A percentile compares a stretch with the other conserved stretches of the same genome.
Evolutionary conservation across 2,329 filamentous ascomycete genomes (phyloP).

Genomic region (Ceratocystis huliohia): DNA sequence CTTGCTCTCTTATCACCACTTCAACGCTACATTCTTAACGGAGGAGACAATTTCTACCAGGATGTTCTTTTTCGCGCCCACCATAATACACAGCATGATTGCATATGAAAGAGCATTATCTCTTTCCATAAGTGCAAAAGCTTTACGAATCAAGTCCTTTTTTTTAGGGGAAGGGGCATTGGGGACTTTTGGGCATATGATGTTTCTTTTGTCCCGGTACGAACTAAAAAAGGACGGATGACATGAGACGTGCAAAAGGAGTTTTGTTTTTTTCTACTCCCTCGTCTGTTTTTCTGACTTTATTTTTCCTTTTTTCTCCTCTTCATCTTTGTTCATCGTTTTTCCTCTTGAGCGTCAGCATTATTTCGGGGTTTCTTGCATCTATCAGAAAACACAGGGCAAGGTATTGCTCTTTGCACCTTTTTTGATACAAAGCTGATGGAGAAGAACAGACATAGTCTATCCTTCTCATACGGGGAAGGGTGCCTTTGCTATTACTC

Average conservation of each 20-base stretch:
- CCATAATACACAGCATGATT: not conserved
- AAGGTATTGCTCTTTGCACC: slow-evolving; percentile 21
- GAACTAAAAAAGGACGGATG: not conserved
- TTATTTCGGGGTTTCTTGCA: not conserved
- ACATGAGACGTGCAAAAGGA: not conserved
- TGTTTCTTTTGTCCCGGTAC: not conserved
- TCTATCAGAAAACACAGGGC: slow-evolving; percentile 10
- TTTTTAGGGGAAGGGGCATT: not conserved
- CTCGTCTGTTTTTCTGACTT: slow-evolving; percentile 1
- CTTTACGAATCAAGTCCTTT: not conserved
- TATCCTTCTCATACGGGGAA: not conserved
- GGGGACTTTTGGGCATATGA: not conserved
- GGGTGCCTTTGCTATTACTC: not conserved
- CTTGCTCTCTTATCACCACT: not conserved
- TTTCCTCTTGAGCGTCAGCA: not conserved
- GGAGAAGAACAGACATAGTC: not conserved
- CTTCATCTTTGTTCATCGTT: not conserved
- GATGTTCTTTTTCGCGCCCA: not conserved
- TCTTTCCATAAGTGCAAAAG: not conserved
- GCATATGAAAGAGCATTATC: not conserved
- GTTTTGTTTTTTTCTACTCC: not conserved
- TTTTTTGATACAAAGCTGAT: not conserved
- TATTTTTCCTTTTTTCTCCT: not conserved
- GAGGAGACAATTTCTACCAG: not conserved
- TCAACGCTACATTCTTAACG: not conserved